These are phyloP conservation scores for Mallotus japonicus DNA, from an alignment of 441 rosid species.

Conservation along the genomic window DNA sequence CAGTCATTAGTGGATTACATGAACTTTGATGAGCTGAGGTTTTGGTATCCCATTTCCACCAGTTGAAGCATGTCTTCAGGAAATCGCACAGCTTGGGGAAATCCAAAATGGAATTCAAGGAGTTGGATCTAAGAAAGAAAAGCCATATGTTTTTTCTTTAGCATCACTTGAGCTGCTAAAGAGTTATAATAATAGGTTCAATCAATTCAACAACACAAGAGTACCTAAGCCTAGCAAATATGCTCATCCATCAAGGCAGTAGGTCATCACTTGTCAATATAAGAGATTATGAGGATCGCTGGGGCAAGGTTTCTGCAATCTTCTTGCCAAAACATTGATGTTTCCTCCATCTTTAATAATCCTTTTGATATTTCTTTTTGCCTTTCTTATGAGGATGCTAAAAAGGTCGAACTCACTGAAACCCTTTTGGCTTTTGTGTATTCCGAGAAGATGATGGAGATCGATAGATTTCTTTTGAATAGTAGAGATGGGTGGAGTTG, in stretches of 20 bases:
- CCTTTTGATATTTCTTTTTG: slow-evolving; percentile 29
- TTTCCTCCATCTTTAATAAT: slow-evolving; percentile 20
- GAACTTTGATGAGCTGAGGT: slow-evolving; percentile 14
- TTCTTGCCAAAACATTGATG: slow-evolving; percentile 19
- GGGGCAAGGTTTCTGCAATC: slow-evolving; percentile 43
- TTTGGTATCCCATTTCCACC: slow-evolving; percentile 16
- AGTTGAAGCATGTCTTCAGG: slow-evolving; percentile 19
- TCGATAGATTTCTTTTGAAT: too few species aligned
- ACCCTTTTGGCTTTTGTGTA: slow-evolving; percentile 31
- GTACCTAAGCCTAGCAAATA: slow-evolving; percentile 20
- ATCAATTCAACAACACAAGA: slow-evolving; percentile 21
- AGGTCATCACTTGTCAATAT: slow-evolving; percentile 30
- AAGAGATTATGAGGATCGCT: slow-evolving; percentile 48
- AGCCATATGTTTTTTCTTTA: slow-evolving; percentile 23
- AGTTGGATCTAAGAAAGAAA: slow-evolving; percentile 24
- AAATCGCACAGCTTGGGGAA: slow-evolving; percentile 14
- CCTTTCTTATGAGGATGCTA: slow-evolving; percentile 30
- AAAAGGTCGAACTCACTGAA: slow-evolving; percentile 11
- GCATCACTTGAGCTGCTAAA: slow-evolving; percentile 41
- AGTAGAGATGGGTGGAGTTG: too few species aligned
- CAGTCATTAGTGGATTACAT: slow-evolving; percentile 8
- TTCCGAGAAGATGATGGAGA: too few species aligned
- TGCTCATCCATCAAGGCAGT: not conserved
- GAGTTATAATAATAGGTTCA: slow-evolving; percentile 26
- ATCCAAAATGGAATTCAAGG: slow-evolving; percentile 7